Conservation (phyloP, 306 rosid species). For the Crotalaria pallida region DNA sequence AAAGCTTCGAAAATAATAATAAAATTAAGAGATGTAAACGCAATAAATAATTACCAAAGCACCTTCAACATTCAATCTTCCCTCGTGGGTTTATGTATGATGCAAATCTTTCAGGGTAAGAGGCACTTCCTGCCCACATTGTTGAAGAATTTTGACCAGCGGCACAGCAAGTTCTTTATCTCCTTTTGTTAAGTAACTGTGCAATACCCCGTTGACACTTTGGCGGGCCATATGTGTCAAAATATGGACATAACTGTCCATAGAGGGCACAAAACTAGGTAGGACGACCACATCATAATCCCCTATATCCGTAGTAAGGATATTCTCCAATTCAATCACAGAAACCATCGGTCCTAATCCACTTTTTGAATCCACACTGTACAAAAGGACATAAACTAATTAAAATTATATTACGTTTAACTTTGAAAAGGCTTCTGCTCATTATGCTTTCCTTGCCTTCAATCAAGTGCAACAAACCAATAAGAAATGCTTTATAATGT, state of each 20-base stretch:
- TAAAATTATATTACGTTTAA: neutral
- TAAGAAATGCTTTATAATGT: neutral
- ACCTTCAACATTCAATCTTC: constrained; percentile 30
- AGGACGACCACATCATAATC: constrained; percentile 43
- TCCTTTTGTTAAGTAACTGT: constrained; percentile 42
- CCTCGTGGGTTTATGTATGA: constrained; percentile 21
- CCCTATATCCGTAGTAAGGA: constrained; percentile 38
- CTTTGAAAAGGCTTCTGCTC: neutral
- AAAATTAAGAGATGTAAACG: neutral
- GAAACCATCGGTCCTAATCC: constrained; percentile 27
- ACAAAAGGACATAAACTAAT: constrained; percentile 19
- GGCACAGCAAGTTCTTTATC: constrained; percentile 41
- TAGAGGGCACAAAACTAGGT: constrained; percentile 40
- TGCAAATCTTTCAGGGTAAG: constrained; percentile 41
- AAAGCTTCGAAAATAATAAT: neutral
- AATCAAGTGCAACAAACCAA: neutral
- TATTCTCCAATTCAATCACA: constrained; percentile 32
- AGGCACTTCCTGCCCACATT: constrained; percentile 62
- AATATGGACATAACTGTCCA: constrained; percentile 37
- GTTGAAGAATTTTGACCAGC: constrained; percentile 46
- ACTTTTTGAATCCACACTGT: constrained; percentile 33
- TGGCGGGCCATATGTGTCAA: constrained; percentile 59
- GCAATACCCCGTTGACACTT: constrained; percentile 50
- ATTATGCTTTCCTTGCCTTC: neutral
- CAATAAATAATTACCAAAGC: neutral